Evolutionary conservation across 2,329 filamentous ascomycete species (phyloP), one percentile per base, ranked within the genome.

Genomic region (Xylaria multiplex): DNA sequence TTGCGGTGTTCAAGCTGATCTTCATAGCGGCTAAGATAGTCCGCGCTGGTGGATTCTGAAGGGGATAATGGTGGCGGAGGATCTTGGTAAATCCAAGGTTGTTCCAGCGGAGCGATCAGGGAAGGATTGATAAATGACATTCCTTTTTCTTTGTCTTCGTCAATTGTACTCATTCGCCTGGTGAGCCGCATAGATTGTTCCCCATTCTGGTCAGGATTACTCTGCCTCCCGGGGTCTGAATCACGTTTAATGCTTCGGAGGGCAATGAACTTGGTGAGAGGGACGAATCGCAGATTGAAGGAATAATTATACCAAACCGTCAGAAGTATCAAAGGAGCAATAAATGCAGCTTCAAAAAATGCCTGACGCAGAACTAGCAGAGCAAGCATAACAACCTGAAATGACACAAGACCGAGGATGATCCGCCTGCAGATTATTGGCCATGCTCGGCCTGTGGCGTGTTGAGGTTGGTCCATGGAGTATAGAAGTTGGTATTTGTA

Each of bases 401-500:
- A 97, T 48, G 98, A 88, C 2, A 96, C 81, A 9, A 97, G 81
- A 1, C 96, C 96, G 27, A 97, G 82, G 62, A 98, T 88, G 65
- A 97, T 86, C 42, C 96, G 92, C 75, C 96, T 93, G 80, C 93
- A 97, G 69, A 99, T 97, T 86, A 99, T 97, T 55, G 92, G 91
- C 96, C 96, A 99, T 4, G 94, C 93, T 67, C 91, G 90, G 22
- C 96, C 96, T 0, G 95, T 98, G 16, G 93, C 93, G 76, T 97
- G 93, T 75, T 96, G 93, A 16, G 93, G 92, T 77, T 98, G 95
- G 74, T 98, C 94, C 96, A 99, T 99, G 37, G 96, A 93, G 78
- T 99, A 99, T 4, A 99, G 85, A 4, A 99, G 84, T 81, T 99
- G 96, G 80, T 99, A 99, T 78, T 97, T 97, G 86, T 97, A 96